phyloP scores from a whole-genome alignment of 2,329 filamentous ascomycete species.

The Colletotrichum tofieldiae region DNA sequence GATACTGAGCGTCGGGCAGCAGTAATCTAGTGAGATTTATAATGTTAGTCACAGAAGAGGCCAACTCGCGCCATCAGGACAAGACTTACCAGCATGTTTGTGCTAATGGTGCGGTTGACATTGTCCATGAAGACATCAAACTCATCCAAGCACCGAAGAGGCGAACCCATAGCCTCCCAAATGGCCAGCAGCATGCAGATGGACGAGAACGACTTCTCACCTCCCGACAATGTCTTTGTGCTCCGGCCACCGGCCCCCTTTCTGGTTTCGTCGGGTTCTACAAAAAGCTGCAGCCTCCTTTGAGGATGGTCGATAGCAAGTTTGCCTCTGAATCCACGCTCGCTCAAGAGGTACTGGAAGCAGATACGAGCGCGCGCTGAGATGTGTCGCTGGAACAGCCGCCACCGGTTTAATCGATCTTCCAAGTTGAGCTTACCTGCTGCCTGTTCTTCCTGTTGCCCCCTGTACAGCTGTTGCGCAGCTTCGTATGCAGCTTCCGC shows the following conservation, averaged over 20 bases:
- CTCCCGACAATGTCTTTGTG: constrained; percentile 93
- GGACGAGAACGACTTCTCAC: constrained; percentile 97
- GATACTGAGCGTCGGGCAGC: constrained; percentile 90
- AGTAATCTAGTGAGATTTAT: constrained; percentile 72
- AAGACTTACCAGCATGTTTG: constrained; percentile 86
- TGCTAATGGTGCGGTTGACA: constrained; percentile 93
- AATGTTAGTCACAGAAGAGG: not conserved
- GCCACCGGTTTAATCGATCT: constrained; percentile 83
- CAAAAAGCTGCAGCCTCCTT: constrained; percentile 83
- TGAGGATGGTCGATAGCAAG: constrained; percentile 83
- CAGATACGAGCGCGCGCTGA: constrained; percentile 88
- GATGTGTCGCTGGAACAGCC: constrained; percentile 86
- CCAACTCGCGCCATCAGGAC: not conserved
- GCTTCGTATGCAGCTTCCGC: constrained; percentile 58
- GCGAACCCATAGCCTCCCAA: constrained; percentile 98
- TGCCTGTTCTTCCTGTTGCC: constrained; percentile 59
- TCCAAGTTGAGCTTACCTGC: constrained; percentile 73
- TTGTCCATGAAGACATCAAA: constrained; percentile 99
- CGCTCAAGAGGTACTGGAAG: constrained; percentile 90
- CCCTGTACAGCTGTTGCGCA: constrained; percentile 57
- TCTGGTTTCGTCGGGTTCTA: constrained; percentile 80
- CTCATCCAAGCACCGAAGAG: constrained; percentile 94
- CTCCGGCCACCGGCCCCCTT: constrained; percentile 80
- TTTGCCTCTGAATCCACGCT: constrained; percentile 89
- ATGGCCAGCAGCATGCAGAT: constrained; percentile 93